Base-by-base conservation (phyloP, 768 basidiomycete species). In the Paxillus involutus region DNA sequence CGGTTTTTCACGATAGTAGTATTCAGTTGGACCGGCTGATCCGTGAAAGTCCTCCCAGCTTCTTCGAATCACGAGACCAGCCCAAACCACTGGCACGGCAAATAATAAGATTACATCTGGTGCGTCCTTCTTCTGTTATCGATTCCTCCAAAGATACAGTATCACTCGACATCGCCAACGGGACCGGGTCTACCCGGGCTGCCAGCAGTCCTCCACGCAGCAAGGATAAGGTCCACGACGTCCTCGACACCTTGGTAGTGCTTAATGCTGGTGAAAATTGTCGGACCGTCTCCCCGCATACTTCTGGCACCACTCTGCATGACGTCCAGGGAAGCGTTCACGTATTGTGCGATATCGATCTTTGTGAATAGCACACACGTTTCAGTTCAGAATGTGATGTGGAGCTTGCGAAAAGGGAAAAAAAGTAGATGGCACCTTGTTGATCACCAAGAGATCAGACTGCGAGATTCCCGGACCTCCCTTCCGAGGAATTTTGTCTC, bases 401-500 rank as follows among this genome's bases (percentile, higher is more conserved):
- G 43, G 29, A 42, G 16, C 29, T 49, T 29, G 11, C 16, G 19
- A 10, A 19, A 54, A 57, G 48, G 46, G 35, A 37, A 47, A 26
- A 46, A 16, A 26, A 40, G 26, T 26, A 6, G 39, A 32, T 3
- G 50, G 26, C 33, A 88, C 95, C 81, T 99, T 99, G 78, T 98
- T 98, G 62, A 98, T 84, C 24, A 99, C 84, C 50, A 99, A 75
- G 11, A 99, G 76, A 73, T 98, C 97, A 1, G 94, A 96, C 65
- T 94, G 90, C 1, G 94, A 94, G 60, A 99, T 98, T 10, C 96
- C 97, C 2, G 96, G 97, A 1, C 96, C 97, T 5, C 97, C 96
- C 75, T 99, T 99, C 21, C 96, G 80, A 19, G 97, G 97, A 58
- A 99, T 95, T 73, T 99, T 99, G 74, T 99, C 96, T 1, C 96